A percentile compares a stretch with the other conserved stretches of the same genome.
These are phyloP conservation scores for Helianthus annuus DNA, from an alignment of 129 eudicot genomes.

Conservation along the genomic window HanXRQr2.0-SUNRISE NC_035441.2:73657755-73658254, in stretches of 20 bases:
- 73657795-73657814: neutral
- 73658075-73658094: neutral
- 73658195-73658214: slow-evolving; percentile 2
- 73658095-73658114: neutral
- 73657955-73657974: neutral
- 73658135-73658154: neutral
- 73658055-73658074: neutral
- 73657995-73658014: slow-evolving; percentile 24
- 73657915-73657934: neutral
- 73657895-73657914: neutral
- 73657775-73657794: slow-evolving; percentile 2
- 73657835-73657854: neutral
- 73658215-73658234: neutral
- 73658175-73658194: neutral
- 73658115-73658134: neutral
- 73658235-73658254: slow-evolving; percentile 5
- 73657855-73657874: neutral
- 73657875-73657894: neutral
- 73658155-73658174: slow-evolving; percentile 7
- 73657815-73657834: neutral
- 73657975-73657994: slow-evolving; percentile 10
- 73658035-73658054: slow-evolving; percentile 16
- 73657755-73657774: neutral
- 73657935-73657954: slow-evolving; percentile 7
- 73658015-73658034: slow-evolving; percentile 6